These are phyloP conservation scores for Ettlia oleoabundans DNA, from an alignment of 139 green algal species.

Conservation along the genomic window DNA sequence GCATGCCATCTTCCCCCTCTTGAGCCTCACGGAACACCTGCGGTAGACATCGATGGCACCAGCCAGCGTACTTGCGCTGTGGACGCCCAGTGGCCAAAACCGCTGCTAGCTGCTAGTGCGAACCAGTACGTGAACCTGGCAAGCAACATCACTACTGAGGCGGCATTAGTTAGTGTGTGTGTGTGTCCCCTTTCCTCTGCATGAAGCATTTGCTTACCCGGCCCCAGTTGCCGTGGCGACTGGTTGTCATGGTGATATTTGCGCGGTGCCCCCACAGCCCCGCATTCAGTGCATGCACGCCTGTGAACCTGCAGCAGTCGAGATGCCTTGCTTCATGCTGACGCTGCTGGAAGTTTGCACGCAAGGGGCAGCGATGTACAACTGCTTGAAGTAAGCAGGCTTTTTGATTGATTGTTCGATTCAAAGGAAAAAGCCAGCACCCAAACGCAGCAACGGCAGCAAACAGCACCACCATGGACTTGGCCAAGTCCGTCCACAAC, in stretches of 20 bases:
- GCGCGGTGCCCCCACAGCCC: constrained; percentile 33
- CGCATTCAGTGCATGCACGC: constrained; percentile 30
- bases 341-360: no score
- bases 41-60: no score
- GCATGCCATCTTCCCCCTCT: constrained; percentile 1
- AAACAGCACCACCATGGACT: background rate
- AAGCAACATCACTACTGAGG: no score
- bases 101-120: no score
- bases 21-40: constrained; percentile 31
- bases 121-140: no score
- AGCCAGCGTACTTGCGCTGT: no score
- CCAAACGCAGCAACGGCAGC: background rate
- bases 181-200: no score
- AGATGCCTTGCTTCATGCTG: background rate
- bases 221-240: constrained; percentile 33
- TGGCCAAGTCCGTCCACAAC: background rate
- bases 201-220: no score
- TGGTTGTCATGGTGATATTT: constrained; percentile 2
- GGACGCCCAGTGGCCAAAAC: no score
- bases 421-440: background rate
- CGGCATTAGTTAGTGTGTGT: no score
- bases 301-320: background rate
- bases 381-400: background rate
- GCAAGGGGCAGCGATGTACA: no score
- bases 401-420: no score